A percentile compares a stretch with the other conserved stretches of the same genome.
phyloP scores from a whole-genome alignment of 208 protist species.

The Crithidia bombi region DNA sequence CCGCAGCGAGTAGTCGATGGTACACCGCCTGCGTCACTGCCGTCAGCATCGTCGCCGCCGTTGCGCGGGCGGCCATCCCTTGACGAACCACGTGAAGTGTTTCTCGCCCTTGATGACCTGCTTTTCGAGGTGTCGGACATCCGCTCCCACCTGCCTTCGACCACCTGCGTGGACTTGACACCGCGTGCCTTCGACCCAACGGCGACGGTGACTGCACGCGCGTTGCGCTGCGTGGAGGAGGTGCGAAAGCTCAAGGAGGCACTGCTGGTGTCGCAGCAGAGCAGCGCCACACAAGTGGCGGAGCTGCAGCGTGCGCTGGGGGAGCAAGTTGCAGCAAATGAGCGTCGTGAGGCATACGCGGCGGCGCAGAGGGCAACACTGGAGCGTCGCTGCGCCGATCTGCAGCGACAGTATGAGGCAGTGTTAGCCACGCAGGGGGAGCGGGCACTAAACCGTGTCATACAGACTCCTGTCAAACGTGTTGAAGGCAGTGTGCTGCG shows the following conservation, averaged over 20 bases:
- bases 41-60: neutral
- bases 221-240: conserved; percentile 28
- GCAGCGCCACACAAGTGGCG: conserved; percentile 11
- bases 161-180: conserved; percentile 15
- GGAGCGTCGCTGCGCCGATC: conserved; percentile 11
- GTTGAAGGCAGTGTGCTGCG: neutral
- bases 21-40: neutral
- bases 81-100: conserved; percentile 22
- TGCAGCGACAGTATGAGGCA: conserved; percentile 8
- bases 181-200: conserved; percentile 15
- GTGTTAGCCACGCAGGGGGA: conserved; percentile 1
- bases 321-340: conserved; percentile 17
- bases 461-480: conserved; percentile 8
- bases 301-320: conserved; percentile 28
- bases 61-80: neutral
- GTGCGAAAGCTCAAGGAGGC: conserved; percentile 26
- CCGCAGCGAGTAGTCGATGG: neutral
- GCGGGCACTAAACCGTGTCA: conserved; percentile 21
- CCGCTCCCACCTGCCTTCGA: conserved; percentile 16
- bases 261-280: conserved; percentile 23
- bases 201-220: conserved; percentile 18
- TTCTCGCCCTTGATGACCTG: conserved; percentile 30
- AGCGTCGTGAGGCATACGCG: neutral
- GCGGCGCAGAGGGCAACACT: conserved; percentile 12
- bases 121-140: conserved; percentile 40